Base-by-base conservation (phyloP, 192 early-diverging fungal species). In the Globomyces pollinis-pini region DNA sequence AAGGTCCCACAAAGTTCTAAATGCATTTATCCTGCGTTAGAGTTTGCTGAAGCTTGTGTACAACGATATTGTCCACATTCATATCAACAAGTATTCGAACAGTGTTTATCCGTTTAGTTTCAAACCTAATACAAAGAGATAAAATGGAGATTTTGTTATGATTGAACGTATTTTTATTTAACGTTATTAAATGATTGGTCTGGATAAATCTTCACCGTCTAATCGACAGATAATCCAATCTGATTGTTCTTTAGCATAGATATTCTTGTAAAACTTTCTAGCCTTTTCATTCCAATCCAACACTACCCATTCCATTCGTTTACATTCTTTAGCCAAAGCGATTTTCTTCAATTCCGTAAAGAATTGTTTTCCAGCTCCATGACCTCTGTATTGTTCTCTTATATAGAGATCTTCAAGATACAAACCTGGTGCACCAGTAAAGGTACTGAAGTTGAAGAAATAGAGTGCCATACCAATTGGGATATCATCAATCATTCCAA, bases 341-440 rank as follows among this genome's bases (percentile, higher is more conserved):
- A 84, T 68, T 0, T 60, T 51, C n/a, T 87, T 88, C 16, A 94
- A 64, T 39, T 87, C 75, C 21, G 63, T 68, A 57, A 94, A 63
- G 54, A 94, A 45, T 15, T 35, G 63, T 60, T 73, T 84, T 5
- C 91, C 91, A 7, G 91, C 64, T 4, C 87, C 85, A 31, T 76
- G 61, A 0, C 77, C 80, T 9, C 91, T 77, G 32, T 62, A 85
- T 60, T 81, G 81, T 26, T 65, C 55, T 18, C 64, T 35, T 12
- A 94, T 86, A 70, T 80, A 89, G 24, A 94, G 73, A 63, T 92
- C 91, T 62, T 92, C 91, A 6, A 94, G 73, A 64, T 94, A 91
- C 18, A 94, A 67, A 8, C 90, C 91, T 0, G 87, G 88, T 21
- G 69, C 59, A 0, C 64, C 62, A 35, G 66, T 67, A 71, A 84